Base-by-base conservation (phyloP, 768 basidiomycete species). In the Dendrothele bispora region DNA sequence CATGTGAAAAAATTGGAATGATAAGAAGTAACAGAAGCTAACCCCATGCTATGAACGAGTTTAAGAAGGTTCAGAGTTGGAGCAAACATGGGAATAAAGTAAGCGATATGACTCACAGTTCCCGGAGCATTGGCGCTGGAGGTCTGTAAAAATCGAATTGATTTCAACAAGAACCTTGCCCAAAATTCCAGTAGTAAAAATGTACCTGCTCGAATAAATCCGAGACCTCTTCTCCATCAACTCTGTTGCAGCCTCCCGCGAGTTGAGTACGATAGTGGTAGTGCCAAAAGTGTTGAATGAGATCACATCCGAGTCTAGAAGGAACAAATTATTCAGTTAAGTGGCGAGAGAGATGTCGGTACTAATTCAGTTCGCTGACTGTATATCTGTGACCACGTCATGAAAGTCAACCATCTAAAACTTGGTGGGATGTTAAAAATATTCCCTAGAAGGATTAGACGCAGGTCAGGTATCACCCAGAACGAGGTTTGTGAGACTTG, bases 371-470 rank as follows among this genome's bases (percentile, higher is more conserved):
- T 35, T 7, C 21, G 52, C 54, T 14, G 34, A 63, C 77, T 65
- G 37, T 68, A 77, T 60, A 69, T 62, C 43, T 65, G 57, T 17
- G 63, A 68, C 78, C 77, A 79, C 39, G 66, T 51, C 4, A 60
- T 29, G 49, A 70, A 77, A 21, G 67, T 62, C 46, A 73, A 55
- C 74, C 75, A 79, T 17, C 69, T 63, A 20, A 64, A 68, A 28
- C 55, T 46, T 5, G 68, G 59, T 14, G 77, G 77, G 55, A 77
- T 64, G 36, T 73, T 68, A 3, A 73, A 57, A 15, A 75, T 51
- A 49, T 3, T 24, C 12, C 15, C 7, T 15, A 28, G 28, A 8
- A 20, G 4, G 34, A n/a, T n/a, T n/a, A n/a, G n/a, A n/a, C n/a
- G n/a, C n/a, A 21, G 18, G 25, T 11, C 14, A 11, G 24, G 18